Evolutionary conservation across 352 stramenopile species (phyloP), one percentile per base, ranked within the genome.

Genomic region (Pythium rishiriense): DNA sequence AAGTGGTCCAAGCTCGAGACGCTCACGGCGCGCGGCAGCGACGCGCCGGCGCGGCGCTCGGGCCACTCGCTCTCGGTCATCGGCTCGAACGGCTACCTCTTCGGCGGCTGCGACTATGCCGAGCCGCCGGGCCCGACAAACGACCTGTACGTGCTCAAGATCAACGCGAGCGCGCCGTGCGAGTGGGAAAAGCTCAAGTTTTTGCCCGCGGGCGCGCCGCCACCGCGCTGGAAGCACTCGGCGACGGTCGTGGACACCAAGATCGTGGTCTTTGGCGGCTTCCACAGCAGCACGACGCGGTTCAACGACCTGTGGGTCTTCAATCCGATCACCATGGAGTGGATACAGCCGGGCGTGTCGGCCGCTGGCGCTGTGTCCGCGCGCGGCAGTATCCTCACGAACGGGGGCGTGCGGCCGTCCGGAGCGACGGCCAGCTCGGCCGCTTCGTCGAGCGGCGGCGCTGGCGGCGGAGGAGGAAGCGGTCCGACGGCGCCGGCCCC

Each of bases 281-380:
- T 98, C 69, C 85, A 93, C 57, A 97, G 73, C 62, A 90, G 80
- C 60, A 81, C 79, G 3, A 75, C 75, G 49, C 81, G 94, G 10
- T 98, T 98, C 49, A 98, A 98, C 55, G 96, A 99, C 69, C 56
- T 98, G n/a, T 99, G 96, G 95, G 70, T 98, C 46, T 97, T 98
- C 65, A 97, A 99, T 54, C 92, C 94, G 12, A 92, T 93, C 68
- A 97, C 79, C 22, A 87, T 98, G 68, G 86, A 91, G 51, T 99
- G 96, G 96, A 81, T 69, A 6, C 90, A 97, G 58, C 53, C 68
- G 21, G 73, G 69, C 11, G 41, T 24, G 1, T 25, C 24, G 3
- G n/a, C 31, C 0, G 12, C 9, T 7, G 19, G 17, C 19, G 42
- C 31, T 0, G 21, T 88, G 50, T 75, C 76, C 48, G 81, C 84